These are phyloP conservation scores for Penicillium griseofulvum DNA, from an alignment of 2,329 filamentous ascomycete species.

Conservation along the genomic window DNA sequence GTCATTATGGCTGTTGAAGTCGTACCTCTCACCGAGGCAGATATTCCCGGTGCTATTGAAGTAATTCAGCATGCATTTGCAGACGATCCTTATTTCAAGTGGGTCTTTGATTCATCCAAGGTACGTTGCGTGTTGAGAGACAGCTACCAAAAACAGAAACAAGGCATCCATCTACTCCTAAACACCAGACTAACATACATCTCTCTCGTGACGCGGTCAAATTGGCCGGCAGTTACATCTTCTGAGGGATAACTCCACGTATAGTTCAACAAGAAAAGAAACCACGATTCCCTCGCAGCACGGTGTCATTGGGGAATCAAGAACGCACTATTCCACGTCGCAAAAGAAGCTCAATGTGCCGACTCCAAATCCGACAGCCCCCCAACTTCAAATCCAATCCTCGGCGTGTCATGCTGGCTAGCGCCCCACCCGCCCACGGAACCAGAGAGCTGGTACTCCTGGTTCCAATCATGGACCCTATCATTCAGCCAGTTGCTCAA, in stretches of 20 bases:
- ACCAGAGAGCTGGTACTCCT: conserved; percentile 62
- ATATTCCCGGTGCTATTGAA: conserved; percentile 63
- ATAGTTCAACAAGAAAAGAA: conserved; percentile 60
- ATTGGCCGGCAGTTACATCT: conserved; percentile 6
- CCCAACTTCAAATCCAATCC: conserved; percentile 45
- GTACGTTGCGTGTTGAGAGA: conserved; percentile 43
- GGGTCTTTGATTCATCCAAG: conserved; percentile 61
- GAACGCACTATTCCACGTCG: conserved; percentile 70
- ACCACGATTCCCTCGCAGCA: conserved; percentile 61
- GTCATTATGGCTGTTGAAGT: conserved; percentile 55
- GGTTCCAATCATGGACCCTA: conserved; percentile 61
- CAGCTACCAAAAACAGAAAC: background rate
- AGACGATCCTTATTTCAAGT: conserved; percentile 65
- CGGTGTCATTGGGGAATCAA: conserved; percentile 71
- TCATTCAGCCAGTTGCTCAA: conserved; percentile 63
- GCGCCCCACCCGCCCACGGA: conserved; percentile 52
- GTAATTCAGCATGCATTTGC: conserved; percentile 66
- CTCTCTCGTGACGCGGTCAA: conserved; percentile 20
- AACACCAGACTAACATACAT: conserved; percentile 18
- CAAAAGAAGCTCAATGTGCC: conserved; percentile 52
- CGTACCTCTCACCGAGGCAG: conserved; percentile 54
- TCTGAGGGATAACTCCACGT: conserved; percentile 5
- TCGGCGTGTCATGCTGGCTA: conserved; percentile 75
- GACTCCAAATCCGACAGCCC: conserved; percentile 7
- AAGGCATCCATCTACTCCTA: no score